Conservation (phyloP, 305 asterid species). For the Solanum hybrid region DNA sequence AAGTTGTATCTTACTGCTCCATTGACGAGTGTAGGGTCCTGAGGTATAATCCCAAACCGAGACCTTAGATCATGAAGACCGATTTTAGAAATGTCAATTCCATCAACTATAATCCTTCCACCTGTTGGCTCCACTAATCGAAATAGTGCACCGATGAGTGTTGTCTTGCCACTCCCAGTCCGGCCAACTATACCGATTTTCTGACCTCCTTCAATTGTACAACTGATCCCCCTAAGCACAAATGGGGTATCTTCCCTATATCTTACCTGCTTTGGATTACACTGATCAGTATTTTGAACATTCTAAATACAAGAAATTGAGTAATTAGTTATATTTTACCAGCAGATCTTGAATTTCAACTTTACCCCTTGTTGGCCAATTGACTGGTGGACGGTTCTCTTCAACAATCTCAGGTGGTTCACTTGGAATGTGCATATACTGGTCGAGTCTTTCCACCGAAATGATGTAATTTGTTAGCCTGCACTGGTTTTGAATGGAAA, state of each 20-base stretch:
- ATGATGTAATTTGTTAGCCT: conserved; percentile 26
- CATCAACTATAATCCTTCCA: conserved; percentile 82
- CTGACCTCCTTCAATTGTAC: conserved; percentile 79
- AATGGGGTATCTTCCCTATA: conserved; percentile 63
- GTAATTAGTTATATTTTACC: conserved; percentile 19
- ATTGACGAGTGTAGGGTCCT: conserved; percentile 83
- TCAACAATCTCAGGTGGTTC: conserved; percentile 69
- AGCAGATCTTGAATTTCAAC: conserved; percentile 66
- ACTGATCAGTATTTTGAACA: too few species aligned
- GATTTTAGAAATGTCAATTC: conserved; percentile 50
- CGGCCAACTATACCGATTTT: conserved; percentile 84
- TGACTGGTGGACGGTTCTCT: conserved; percentile 45
- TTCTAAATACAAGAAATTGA: too few species aligned
- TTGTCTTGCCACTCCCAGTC: conserved; percentile 95
- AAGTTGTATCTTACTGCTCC: conserved; percentile 84
- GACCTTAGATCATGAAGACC: conserved; percentile 93
- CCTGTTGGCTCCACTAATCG: conserved; percentile 81
- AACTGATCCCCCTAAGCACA: conserved; percentile 71
- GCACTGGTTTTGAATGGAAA: conserved; percentile 49
- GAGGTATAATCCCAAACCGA: conserved; percentile 83
- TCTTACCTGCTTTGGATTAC: conserved; percentile 37
- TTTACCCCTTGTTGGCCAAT: conserved; percentile 67
- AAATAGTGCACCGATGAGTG: conserved; percentile 75
- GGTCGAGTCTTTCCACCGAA: conserved; percentile 41
- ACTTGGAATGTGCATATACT: conserved; percentile 42